Conservation (phyloP, 441 rosid genomes). For the Theobroma grandiflorum region DNA sequence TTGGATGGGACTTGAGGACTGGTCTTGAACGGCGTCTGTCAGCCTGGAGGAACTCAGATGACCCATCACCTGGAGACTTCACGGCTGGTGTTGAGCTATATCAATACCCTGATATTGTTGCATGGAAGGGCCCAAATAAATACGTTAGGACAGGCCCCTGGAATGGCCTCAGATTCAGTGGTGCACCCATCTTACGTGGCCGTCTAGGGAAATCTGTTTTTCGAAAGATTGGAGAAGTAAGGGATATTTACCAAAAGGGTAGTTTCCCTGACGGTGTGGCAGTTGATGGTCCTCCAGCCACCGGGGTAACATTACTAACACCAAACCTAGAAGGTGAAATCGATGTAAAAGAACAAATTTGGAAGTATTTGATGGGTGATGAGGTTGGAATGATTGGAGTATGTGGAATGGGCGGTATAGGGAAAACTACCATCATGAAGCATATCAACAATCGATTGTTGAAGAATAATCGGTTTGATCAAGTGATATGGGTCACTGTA, state of each 20-base stretch:
- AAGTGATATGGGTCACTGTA: too few species aligned
- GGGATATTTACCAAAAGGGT: neutral
- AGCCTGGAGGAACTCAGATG: slow-evolving; percentile 33
- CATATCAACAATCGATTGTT: slow-evolving; percentile 11
- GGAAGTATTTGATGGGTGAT: neutral
- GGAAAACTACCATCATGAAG: neutral
- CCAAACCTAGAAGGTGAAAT: too few species aligned
- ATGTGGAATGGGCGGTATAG: slow-evolving; percentile 12
- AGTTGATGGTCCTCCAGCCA: too few species aligned
- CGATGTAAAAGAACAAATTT: too few species aligned
- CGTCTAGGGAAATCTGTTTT: neutral
- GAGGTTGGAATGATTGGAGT: neutral
- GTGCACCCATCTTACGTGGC: slow-evolving; percentile 12
- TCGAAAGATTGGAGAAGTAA: neutral
- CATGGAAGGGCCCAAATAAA: slow-evolving; percentile 32
- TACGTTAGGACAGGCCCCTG: slow-evolving; percentile 25
- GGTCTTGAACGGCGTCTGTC: slow-evolving; percentile 23
- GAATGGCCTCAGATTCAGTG: slow-evolving; percentile 34
- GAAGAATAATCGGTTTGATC: neutral
- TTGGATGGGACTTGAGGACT: slow-evolving; percentile 25
- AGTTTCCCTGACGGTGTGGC: neutral
- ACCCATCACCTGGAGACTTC: slow-evolving; percentile 33
- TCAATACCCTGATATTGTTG: slow-evolving; percentile 34
- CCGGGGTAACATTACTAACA: too few species aligned
- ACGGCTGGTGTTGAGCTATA: neutral